Evolutionary conservation across 1,284 basidiomycete species (phyloP), one percentile per base, ranked within the genome.

Genomic region (Meira miltonrushii): DNA sequence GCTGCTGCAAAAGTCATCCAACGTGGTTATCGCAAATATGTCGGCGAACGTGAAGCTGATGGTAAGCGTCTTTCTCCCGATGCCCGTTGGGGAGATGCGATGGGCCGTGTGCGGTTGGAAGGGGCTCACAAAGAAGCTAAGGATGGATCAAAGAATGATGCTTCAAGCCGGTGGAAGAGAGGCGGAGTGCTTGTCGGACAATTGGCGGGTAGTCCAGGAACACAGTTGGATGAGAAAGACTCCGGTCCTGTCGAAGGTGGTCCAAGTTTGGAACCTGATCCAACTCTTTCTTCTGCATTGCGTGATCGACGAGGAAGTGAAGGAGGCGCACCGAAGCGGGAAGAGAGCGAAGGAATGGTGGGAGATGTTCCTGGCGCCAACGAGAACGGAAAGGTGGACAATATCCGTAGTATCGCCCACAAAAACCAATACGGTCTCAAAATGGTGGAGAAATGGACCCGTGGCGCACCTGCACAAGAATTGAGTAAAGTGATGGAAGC

Each of bases 401-500:
- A 73, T 59, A 65, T 73, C 40, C 63, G 64, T 15, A 63, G 61
- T 57, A 71, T 73, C 25, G 69, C 71, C 1, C 23, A 60, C 19
- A 60, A 43, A 4, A 54, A 58, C n/a, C 58, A 72, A 37, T 56
- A 55, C 6, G 71, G 65, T 11, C 62, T 73, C 40, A 58, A 57
- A 44, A 43, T 69, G 6, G 66, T 73, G 51, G 71, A 73, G 28
- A 63, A 65, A 59, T 71, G 69, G 69, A 69, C 69, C 3, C 59
- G 69, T 17, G 67, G 67, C 2, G 61, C 64, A 25, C 61, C 69
- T 11, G 68, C 68, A 1, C 70, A 72, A 54, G 65, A 71, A 25
- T 61, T 72, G 21, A 67, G 65, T 61, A 72, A 72, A 54, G 65
- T 63, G 54, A 71, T 72, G 67, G 71, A 71, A 54, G 66, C 66